Base-by-base conservation (phyloP, 352 stramenopile genomes). In the Globisporangium sylvaticum region DNA sequence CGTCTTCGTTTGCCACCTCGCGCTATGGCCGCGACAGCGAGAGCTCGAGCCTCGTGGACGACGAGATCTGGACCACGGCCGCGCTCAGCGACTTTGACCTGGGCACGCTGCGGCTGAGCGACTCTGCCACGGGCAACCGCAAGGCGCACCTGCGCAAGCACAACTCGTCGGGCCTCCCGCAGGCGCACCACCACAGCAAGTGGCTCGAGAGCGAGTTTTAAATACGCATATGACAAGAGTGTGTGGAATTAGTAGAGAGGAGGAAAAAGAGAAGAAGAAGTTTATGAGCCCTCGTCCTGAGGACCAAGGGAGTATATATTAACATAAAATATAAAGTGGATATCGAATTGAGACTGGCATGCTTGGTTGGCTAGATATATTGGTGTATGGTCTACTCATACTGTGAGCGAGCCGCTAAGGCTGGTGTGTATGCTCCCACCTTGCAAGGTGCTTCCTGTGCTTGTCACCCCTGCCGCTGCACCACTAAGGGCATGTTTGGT, bases 121-220 rank as follows among this genome's bases (percentile, higher is more conserved):
- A 63, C 52, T 67, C 62, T 12, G 4, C 14, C n/a, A 27, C 57
- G 18, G 31, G 32, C 37, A 34, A 34, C 29, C 31, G 54, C 22
- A 50, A 57, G 50, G 27, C 5, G 22, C 50, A n/a, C n/a, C 10
- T 7, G 1, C 25, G 24, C 57, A 52, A 34, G 34, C n/a, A 42
- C 12, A 12, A 62, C 18, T 25, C 53, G 53, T 37, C 53, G 53
- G 34, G 27, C 3, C 53, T 31, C 18, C 14, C 39, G 5, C 31
- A 56, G 31, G 34, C 18, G 44, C 58, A 64, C 29, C 48, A 66
- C 31, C 53, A 60, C 24, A 37, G 24, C 29, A 48, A 48, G 54
- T 68, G 54, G 52, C 52, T 58, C 10, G 62, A 68, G 42, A 68
- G 62, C 20, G 62, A 68, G 29, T 68, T 68, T 34, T 68, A 68